A percentile compares a stretch with the other conserved stretches of the same genome.
Evolutionary conservation across 1,139 yeast genomes (phyloP).

Genomic region (Kodamaea suecica): DNA sequence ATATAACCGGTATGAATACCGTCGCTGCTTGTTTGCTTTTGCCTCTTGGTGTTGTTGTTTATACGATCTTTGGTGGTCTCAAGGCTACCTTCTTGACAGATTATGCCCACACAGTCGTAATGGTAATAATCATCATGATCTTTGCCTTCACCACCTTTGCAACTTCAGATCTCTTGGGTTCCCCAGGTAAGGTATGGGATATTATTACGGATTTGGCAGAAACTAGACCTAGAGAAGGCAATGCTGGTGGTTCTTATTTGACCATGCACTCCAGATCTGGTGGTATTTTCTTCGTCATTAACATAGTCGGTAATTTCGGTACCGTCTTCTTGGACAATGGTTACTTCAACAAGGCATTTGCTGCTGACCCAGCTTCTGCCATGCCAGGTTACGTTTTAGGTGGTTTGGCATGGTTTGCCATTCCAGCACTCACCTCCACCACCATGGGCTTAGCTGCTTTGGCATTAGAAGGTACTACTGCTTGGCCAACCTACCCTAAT

Average conservation of each 20-base stretch:
- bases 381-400: constrained; percentile 89
- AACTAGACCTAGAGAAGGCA: constrained; percentile 64
- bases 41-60: constrained; percentile 79
- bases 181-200: constrained; percentile 80
- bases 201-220: constrained; percentile 55
- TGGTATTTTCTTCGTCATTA: constrained; percentile 80
- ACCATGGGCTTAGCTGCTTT: constrained; percentile 82
- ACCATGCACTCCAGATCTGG: constrained; percentile 78
- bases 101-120: constrained; percentile 69
- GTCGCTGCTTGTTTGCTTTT: constrained; percentile 78
- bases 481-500: constrained; percentile 77
- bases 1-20: constrained; percentile 78
- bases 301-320: constrained; percentile 83
- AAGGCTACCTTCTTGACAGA: constrained; percentile 89
- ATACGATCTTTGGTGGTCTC: constrained; percentile 85
- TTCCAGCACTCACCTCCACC: constrained; percentile 78
- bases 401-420: constrained; percentile 90
- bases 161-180: constrained; percentile 60
- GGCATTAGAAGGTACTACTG: constrained; percentile 61
- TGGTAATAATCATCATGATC: constrained; percentile 56
- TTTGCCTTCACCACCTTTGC: constrained; percentile 68
- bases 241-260: constrained; percentile 71
- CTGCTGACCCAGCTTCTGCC: constrained; percentile 80
- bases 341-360: constrained; percentile 87
- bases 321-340: constrained; percentile 88